Evolutionary conservation across 139 green algal species (phyloP), one percentile per base, ranked within the genome.

Genomic region (Volvox africanus): DNA sequence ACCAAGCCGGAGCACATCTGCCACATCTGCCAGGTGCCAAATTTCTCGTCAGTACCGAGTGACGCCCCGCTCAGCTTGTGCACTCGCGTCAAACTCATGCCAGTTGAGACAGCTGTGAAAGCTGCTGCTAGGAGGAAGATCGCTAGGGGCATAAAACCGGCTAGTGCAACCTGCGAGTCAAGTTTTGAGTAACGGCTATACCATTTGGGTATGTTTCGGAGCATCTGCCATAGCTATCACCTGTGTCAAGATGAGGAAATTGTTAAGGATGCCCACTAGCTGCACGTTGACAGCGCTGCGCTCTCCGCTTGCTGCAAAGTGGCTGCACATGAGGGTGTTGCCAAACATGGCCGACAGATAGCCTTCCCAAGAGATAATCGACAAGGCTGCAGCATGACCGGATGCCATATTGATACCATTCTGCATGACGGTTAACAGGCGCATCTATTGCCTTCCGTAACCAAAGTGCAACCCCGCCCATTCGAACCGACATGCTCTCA

Each of bases 261-360:
- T 98, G 83, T 94, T 97, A 0, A 92, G 32, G 2, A 97, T 95
- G 44, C 97, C 96, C 2, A 98, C 92, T 19, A 96, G 93, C 89
- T 97, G 96, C 37, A 98, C 93, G 75, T 95, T 90, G 3, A 96
- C 95, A 0, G 96, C 97, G 22, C 92, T 95, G 33, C 67, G 69
- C 93, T 99, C 97, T 0, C 83, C 75, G 80, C 94, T 94, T 36
- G 88, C 86, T 1, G 94, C 93, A 82, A 99, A 98, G 88, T 97
- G 96, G 50, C 89, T 96, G 84, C 96, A 94, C 93, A 98, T 96
- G 37, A 97, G 92, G 16, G 95, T 94, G 92, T 98, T 98, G 71
- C 96, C 96, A 50, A 96, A 86, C 37, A 97, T 91, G 5, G 91
- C 94, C 28, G 93, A 95, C 14, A 93, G n/a, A 75, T 95, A 97